Percentiles rank a stretch among this genome's conserved stretches.
These are phyloP conservation scores for Dacryopinax primogenitus DNA, from an alignment of 768 basidiomycete genomes.

Conservation along the genomic window DNA sequence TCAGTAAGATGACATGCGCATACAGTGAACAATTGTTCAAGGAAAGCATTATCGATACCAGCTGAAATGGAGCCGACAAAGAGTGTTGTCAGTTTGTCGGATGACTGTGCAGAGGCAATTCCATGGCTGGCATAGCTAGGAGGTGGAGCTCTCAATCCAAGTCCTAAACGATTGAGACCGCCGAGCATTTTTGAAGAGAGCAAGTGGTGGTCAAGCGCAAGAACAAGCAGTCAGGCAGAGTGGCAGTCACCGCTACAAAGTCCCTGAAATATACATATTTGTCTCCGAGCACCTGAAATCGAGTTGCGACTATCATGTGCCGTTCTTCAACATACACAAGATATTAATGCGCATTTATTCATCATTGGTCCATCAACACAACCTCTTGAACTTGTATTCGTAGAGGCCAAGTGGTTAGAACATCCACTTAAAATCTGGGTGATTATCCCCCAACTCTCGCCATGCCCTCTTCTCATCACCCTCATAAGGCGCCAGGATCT, in stretches of 20 bases:
- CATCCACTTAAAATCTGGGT: neutral
- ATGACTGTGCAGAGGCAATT: neutral
- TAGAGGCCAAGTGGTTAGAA: neutral
- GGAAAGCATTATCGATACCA: conserved; percentile 70
- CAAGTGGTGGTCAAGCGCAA: neutral
- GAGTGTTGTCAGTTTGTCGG: conserved; percentile 49
- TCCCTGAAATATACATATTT: no score
- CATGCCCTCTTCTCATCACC: conserved; percentile 2
- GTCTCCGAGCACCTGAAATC: neutral
- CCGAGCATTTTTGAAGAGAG: conserved; percentile 3
- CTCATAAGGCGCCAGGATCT: conserved; percentile 11
- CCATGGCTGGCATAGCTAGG: conserved; percentile 1
- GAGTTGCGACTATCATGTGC: neutral
- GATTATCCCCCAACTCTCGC: neutral
- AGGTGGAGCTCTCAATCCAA: neutral
- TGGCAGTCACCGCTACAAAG: no score
- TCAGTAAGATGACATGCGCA: conserved; percentile 25
- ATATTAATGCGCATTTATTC: no score
- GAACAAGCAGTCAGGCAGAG: no score
- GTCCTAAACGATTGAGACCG: neutral
- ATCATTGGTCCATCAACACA: neutral
- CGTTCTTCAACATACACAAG: no score
- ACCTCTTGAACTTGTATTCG: neutral
- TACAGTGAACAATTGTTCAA: conserved; percentile 67
- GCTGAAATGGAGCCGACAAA: conserved; percentile 95